Evolutionary conservation across 371 early-diverging fungal genomes (phyloP).

Genomic region (Actinomortierella ambigua): DNA sequence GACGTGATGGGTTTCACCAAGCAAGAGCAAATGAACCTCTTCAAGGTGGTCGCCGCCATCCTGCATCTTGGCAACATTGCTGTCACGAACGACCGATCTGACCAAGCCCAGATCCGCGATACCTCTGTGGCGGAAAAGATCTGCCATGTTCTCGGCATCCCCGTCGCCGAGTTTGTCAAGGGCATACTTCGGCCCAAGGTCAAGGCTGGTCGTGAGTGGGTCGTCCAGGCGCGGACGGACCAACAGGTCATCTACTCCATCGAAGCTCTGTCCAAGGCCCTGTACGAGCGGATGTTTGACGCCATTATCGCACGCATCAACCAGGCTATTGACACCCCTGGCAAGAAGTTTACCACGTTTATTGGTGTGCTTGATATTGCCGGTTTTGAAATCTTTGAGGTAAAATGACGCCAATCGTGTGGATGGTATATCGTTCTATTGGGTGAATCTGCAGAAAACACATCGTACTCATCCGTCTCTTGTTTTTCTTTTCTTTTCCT

Average conservation of each 20-base stretch:
- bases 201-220: constrained; percentile 98
- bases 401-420: constrained; percentile 29
- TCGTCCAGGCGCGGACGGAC: constrained; percentile 86
- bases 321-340: constrained; percentile 75
- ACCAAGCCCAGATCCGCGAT: constrained; percentile 88
- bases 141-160: constrained; percentile 95
- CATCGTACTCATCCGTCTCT: neutral
- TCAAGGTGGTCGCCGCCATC: constrained; percentile 91
- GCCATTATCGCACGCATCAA: constrained; percentile 92
- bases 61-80: constrained; percentile 96
- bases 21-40: constrained; percentile 82
- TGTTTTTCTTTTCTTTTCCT: neutral
- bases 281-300: constrained; percentile 99
- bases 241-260: constrained; percentile 91
- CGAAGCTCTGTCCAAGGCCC: constrained; percentile 91
- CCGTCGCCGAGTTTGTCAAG: constrained; percentile 85
- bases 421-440: no score
- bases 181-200: constrained; percentile 90
- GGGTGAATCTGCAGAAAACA: no score
- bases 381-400: constrained; percentile 99
- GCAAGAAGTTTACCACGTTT: constrained; percentile 72
- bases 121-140: constrained; percentile 84
- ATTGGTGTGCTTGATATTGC: constrained; percentile 99
- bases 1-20: constrained; percentile 80
- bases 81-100: constrained; percentile 75